Evolutionary conservation across 768 basidiomycete species (phyloP), one percentile per base, ranked within the genome.

Genomic region (Podaxis sp.): DNA sequence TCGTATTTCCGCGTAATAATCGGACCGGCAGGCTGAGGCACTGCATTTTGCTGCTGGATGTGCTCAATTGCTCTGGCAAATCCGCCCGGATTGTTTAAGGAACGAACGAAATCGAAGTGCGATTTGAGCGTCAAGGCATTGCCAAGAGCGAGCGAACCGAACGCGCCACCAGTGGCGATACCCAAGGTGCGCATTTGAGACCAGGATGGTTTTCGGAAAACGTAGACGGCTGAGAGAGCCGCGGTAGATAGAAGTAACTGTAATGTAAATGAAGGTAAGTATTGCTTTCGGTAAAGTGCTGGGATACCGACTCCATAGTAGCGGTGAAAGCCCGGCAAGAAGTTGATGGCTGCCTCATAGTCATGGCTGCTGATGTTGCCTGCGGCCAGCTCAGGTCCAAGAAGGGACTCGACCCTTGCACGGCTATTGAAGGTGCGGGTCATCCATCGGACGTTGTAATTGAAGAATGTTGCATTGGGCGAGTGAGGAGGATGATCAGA

Each of bases 261-360:
- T 44, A 22, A 52, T 52, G 6, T 46, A 52, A 44, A 63, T 42
- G 33, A 51, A 11, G 13, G 24, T 15, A 38, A 13, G 26, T 8
- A 39, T 19, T 13, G 57, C 36, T 40, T n/a, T 48, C 24, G n/a
- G 38, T 7, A 36, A 22, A 40, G 26, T 13, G 57, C 15, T 53
- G 38, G 30, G 44, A 49, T 51, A 74, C 77, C 61, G 61, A 82
- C 80, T 42, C 70, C 73, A 66, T 79, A 79, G 66, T 73, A 70
- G 49, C 74, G 76, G 61, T 77, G 73, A n/a, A 69, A 67, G 42
- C 79, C 80, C 40, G 87, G 81, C 28, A 87, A 72, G 75, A 89
- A 90, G 28, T 69, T 69, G 61, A 77, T 69, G 3, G 87, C 83
- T 11, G 81, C 71, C 0, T 87, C 78, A 70, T 82, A 89, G 76